These are phyloP conservation scores for Malus sylvestris DNA, from an alignment of 306 rosid genomes.

Conservation along the genomic window DNA sequence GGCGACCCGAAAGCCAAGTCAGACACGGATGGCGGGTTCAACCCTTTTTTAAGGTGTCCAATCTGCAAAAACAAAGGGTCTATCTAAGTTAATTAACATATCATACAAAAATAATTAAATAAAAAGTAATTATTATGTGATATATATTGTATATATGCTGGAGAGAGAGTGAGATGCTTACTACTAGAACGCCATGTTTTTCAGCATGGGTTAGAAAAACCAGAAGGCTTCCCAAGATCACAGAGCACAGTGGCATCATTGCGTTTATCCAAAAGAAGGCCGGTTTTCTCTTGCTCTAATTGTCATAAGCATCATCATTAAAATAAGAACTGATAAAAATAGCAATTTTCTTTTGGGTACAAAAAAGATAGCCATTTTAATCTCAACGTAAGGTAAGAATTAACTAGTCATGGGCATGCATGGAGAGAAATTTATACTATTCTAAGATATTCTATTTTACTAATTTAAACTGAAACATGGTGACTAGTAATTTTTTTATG, in stretches of 20 bases:
- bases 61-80: constrained; percentile 20
- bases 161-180: constrained; percentile 11
- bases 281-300: constrained; percentile 36
- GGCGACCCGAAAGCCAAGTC: constrained; percentile 36
- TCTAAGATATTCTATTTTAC: too few species aligned
- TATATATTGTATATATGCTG: not conserved
- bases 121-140: not conserved
- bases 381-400: too few species aligned
- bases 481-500: too few species aligned
- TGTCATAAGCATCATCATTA: not conserved
- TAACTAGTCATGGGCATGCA: too few species aligned
- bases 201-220: constrained; percentile 42
- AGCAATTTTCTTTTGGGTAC: too few species aligned
- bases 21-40: constrained; percentile 32
- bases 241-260: constrained; percentile 36
- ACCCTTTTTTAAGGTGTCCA: constrained; percentile 44
- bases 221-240: constrained; percentile 35
- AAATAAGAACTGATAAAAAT: not conserved
- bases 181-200: constrained; percentile 40
- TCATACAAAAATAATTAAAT: not conserved
- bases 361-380: too few species aligned
- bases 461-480: too few species aligned
- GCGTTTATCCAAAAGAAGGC: constrained; percentile 44
- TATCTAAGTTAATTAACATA: not conserved
- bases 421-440: too few species aligned